Conservation (phyloP, 1,284 basidiomycete species). For the Pyrrhoderma noxium region DNA sequence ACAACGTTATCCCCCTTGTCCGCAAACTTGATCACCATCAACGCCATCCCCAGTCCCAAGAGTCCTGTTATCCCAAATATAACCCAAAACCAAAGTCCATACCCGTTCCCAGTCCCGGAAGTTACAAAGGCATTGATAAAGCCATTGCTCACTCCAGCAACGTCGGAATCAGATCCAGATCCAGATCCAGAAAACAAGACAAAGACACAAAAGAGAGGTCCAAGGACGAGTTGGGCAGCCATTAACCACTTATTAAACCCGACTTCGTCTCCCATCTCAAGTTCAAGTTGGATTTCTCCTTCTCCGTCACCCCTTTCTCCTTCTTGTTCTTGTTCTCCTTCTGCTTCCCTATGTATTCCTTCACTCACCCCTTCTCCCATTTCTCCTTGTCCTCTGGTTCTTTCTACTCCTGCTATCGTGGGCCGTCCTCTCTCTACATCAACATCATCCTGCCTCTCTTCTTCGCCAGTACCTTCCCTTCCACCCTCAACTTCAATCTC, state of each 20-base stretch:
- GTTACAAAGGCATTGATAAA: too few species aligned
- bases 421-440: too few species aligned
- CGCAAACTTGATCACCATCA: slow-evolving; percentile 58
- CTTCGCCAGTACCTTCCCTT: slow-evolving; percentile 54
- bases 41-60: slow-evolving; percentile 41
- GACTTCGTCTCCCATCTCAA: slow-evolving; percentile 36
- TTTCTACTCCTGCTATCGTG: too few species aligned
- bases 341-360: too few species aligned
- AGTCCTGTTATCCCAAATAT: too few species aligned
- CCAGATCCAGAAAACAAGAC: slow-evolving; percentile 66
- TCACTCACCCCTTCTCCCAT: too few species aligned
- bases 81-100: too few species aligned
- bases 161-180: too few species aligned
- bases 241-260: slow-evolving; percentile 78
- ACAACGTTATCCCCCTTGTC: slow-evolving; percentile 52
- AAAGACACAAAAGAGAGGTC: slow-evolving; percentile 68
- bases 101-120: too few species aligned
- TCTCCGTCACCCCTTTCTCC: background rate
- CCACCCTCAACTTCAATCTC: slow-evolving; percentile 70
- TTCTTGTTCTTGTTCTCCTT: too few species aligned
- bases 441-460: too few species aligned
- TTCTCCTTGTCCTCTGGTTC: slow-evolving; percentile 53
- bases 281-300: background rate
- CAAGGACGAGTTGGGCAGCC: slow-evolving; percentile 71
- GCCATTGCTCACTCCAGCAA: too few species aligned